Percentiles rank a stretch among this genome's conserved stretches.
Conservation (phyloP, 371 early-diverging fungal species). For the Funneliformis caledonium region DNA sequence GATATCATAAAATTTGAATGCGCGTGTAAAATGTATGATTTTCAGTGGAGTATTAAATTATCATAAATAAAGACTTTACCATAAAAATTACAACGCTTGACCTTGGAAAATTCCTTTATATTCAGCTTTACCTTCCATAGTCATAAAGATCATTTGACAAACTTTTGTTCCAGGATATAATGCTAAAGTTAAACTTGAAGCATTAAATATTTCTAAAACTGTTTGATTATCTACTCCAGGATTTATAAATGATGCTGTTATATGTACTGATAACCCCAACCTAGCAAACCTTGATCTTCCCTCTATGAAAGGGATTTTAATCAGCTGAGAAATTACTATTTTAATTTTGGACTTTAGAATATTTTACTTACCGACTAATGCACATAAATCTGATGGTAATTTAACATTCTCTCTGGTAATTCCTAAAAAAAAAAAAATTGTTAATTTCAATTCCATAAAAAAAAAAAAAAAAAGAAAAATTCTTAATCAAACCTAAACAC, state of each 20-base stretch:
- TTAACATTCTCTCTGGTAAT: slow-evolving; percentile 26
- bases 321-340: too few relatives aligned
- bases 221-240: slow-evolving; percentile 43
- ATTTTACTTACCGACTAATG: slow-evolving; percentile 34
- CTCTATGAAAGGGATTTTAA: slow-evolving; percentile 16
- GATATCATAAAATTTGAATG: too few relatives aligned
- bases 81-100: slow-evolving; percentile 19
- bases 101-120: slow-evolving; percentile 31
- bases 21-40: too few relatives aligned
- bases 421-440: background rate
- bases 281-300: slow-evolving; percentile 45
- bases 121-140: slow-evolving; percentile 37
- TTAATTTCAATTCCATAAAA: background rate
- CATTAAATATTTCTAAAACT: slow-evolving; percentile 44
- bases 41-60: too few relatives aligned
- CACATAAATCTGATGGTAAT: slow-evolving; percentile 26
- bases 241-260: slow-evolving; percentile 44
- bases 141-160: slow-evolving; percentile 45
- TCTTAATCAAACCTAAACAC: slow-evolving; percentile 28
- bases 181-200: slow-evolving; percentile 42
- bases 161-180: slow-evolving; percentile 44
- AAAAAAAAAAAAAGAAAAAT: background rate
- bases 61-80: too few relatives aligned
- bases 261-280: slow-evolving; percentile 43
- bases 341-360: too few relatives aligned